Base-by-base conservation (phyloP, 176 grass and related monocot species). In the Phragmites australis region DNA sequence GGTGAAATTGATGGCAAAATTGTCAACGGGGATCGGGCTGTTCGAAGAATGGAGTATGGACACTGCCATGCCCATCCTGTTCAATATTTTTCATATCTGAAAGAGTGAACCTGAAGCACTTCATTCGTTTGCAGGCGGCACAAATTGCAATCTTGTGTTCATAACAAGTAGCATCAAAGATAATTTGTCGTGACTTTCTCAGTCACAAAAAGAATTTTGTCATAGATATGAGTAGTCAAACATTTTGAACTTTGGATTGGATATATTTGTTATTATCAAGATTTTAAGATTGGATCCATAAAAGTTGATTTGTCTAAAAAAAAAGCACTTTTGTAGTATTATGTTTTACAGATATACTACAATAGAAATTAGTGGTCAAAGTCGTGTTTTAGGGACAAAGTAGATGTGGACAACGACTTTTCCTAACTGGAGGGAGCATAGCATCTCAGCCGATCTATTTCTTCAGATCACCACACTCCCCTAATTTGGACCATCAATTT, bases 1-100 rank as follows among this genome's bases (percentile, higher is more conserved):
- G 22, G 22, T 71, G 65, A 85, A 9, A 78, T 42, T 2, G n/a
- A 52, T 8, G n/a, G 74, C 31, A 62, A 57, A 23, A 51, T 85
- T 78, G 83, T 71, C 83, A 85, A 78, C 50, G 72, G 62, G 22
- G 4, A 55, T 7, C 23, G 8, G 39, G 3, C 62, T 49, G 16
- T 39, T 13, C 68, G 49, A 29, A 59, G 77, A 27, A 40, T 40
- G 45, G 22, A 72, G 49, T 40, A 56, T 45, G 49, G 37, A 45
- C 26, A 15, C 60, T 47, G 48, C 27, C 14, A 22, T 21, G 48
- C 16, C 57, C 15, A 31, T 54, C 22, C 45, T 21, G 57, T 3
- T 42, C 5, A 53, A 1, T 52, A 10, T 37, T 29, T 61, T 13
- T 22, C n/a, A n/a, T n/a, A 26, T 5, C 30, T 58, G 74, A 77